These are phyloP conservation scores for Penicillium lividum DNA, from an alignment of 495 filamentous ascomycete species.

Conservation along the genomic window DNA sequence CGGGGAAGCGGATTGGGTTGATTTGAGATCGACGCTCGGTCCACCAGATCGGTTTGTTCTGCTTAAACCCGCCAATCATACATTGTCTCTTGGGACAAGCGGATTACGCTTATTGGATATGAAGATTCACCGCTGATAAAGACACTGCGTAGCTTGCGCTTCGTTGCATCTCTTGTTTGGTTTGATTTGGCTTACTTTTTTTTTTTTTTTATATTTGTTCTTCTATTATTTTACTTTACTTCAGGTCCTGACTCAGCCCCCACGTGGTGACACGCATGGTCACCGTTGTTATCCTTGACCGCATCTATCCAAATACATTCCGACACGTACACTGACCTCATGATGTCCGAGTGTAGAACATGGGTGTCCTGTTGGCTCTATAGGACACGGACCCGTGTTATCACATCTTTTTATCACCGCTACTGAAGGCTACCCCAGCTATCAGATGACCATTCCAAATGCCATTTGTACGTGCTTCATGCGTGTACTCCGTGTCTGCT, in stretches of 20 bases:
- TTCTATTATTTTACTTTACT: background rate
- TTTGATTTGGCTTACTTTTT: too few species aligned
- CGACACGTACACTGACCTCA: conserved; percentile 10
- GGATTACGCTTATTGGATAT: background rate
- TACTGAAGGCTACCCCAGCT: background rate
- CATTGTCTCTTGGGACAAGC: background rate
- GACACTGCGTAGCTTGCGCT: background rate
- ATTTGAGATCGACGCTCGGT: conserved; percentile 19
- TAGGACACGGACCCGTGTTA: background rate
- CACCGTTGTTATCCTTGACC: conserved; percentile 7
- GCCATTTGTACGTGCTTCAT: background rate
- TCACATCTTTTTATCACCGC: background rate
- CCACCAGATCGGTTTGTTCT: conserved; percentile 10
- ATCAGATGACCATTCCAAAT: conserved; percentile 12
- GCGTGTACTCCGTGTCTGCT: background rate
- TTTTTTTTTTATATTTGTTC: background rate
- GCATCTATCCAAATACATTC: background rate
- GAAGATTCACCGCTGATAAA: background rate
- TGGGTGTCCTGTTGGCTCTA: background rate
- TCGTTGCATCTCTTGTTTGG: background rate
- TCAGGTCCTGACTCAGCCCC: background rate
- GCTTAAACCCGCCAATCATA: background rate
- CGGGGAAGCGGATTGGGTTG: conserved; percentile 19
- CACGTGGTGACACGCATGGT: conserved; percentile 22
- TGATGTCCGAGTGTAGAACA: background rate